Base-by-base conservation (phyloP, 106 monocot genomes). In the Allium fistulosum region DNA sequence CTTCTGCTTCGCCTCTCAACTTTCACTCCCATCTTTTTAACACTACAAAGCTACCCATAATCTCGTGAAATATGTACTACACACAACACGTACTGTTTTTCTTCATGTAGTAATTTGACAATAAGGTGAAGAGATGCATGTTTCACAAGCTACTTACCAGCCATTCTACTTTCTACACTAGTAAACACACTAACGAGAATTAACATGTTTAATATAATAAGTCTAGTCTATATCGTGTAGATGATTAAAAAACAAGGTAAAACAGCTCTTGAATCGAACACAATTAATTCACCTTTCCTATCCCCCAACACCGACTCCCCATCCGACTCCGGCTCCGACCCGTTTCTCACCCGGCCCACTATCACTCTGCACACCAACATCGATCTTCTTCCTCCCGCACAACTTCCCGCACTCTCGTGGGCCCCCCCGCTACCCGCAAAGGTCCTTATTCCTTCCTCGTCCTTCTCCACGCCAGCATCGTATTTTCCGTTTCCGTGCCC, bases 351-450 rank as follows among this genome's bases (percentile, higher is more conserved):
- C n/a, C 94, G 84, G 61, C 94, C 94, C 51, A 80, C 90, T 50
- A 94, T 83, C 16, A 94, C 90, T 27, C 94, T 74, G 69, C 90
- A 90, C 37, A 94, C 80, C 27, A 90, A 62, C 84, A 90, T 90
- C 46, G 90, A 79, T 53, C 82, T 67, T 9, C 67, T 17, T 27
- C 67, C 65, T 16, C 57, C 5, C 50, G 1, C 0, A 1, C 71
- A 75, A 13, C 75, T 72, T 53, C 75, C 74, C 46, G 17, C 71
- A 62, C 79, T 82, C 52, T 77, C 79, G 71, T 85, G 82, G 64
- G 88, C 88, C 48, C 73, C 72, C 11, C 79, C 88, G 80, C 88
- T 85, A 3, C 88, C 85, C 9, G 77, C 68, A 76, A 88, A 88
- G 7, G 88, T 88, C 61, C 88, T 73, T 13, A 88, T 69, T 12